Evolutionary conservation across 768 basidiomycete species (phyloP).

Genomic region (Rhodotorula toruloides): DNA sequence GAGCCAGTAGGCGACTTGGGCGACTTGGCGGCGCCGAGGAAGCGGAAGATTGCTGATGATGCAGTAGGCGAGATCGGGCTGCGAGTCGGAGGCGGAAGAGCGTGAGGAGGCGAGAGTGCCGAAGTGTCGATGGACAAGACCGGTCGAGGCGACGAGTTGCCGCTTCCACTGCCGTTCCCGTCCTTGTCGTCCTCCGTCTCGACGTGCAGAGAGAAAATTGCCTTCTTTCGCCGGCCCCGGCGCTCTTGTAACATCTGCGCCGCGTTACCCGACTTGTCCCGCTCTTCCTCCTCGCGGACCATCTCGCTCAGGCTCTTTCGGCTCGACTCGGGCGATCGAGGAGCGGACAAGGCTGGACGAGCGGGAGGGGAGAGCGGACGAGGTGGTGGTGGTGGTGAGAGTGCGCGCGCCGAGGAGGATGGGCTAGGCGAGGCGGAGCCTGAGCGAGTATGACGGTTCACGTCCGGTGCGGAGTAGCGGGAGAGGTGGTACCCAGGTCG

Average conservation of each 20-base stretch:
- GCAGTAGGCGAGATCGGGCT: constrained; percentile 8
- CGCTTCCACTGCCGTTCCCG: neutral
- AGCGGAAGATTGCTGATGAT: neutral
- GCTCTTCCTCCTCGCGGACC: constrained; percentile 26
- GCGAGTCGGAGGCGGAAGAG: neutral
- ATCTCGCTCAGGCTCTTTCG: constrained; percentile 28
- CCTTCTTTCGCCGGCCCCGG: constrained; percentile 4
- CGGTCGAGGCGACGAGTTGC: neutral
- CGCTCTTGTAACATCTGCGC: neutral
- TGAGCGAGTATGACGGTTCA: neutral
- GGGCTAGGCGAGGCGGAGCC: neutral
- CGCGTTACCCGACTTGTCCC: neutral
- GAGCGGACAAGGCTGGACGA: neutral
- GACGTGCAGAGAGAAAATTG: constrained; percentile 24
- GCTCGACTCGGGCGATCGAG: neutral
- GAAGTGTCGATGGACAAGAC: constrained; percentile 9
- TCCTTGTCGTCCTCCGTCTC: constrained; percentile 12
- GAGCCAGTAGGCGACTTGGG: neutral
- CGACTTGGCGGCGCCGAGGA: constrained; percentile 16
- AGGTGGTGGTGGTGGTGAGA: neutral
- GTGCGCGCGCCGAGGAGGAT: neutral
- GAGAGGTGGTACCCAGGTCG: constrained; percentile 23
- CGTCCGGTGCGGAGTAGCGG: constrained; percentile 6
- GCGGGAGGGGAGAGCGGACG: neutral
- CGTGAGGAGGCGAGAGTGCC: neutral